Evolutionary conservation across 2,329 filamentous ascomycete genomes (phyloP), one percentile per base, ranked within the genome.

Genomic region (Ophiostoma pallidulum): DNA sequence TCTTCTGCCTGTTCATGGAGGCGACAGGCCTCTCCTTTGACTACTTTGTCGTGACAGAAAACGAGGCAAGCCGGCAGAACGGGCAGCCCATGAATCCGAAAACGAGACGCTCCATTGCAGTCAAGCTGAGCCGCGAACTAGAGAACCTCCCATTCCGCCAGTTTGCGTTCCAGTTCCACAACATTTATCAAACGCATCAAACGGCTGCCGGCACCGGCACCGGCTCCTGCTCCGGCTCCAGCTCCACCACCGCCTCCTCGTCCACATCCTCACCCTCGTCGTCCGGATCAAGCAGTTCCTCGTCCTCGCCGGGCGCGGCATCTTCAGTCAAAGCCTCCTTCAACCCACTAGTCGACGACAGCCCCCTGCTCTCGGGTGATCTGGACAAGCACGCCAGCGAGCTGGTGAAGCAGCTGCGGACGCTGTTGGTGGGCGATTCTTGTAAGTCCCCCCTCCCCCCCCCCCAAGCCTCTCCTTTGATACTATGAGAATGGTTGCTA

Each of bases 91-190:
- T n/a, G n/a, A 24, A 42, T 2, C 44, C 45, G 13, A 20, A 33
- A 9, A 4, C 41, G 10, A 7, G 33, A 7, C 67, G 70, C 35
- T 61, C 60, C 7, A 64, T 68, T 28, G 73, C 71, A n/a, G 62
- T 75, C 38, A 61, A 63, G 7, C 61, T 72, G 26, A 74, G 70
- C 61, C 60, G 60, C 26, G 71, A 74, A 57, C 66, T 79, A 40
- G 75, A 79, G 57, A 75, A 76, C 54, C 64, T 78, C 64, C 75
- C 75, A 1, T 79, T 79, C 57, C 74, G 71, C 60, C 75, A 79
- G 60, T 77, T 79, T 56, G 73, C 72, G 4, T 76, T 74, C 53
- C 74, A 77, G 60, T 79, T 79, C 58, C 75, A 79, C 59, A 69
- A 77, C 56, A 67, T 77, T 48, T 79, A 77, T 56, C 74, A 77